Evolutionary conservation across 1,284 basidiomycete species (phyloP).

Genomic region (Ganoderma sinense): DNA sequence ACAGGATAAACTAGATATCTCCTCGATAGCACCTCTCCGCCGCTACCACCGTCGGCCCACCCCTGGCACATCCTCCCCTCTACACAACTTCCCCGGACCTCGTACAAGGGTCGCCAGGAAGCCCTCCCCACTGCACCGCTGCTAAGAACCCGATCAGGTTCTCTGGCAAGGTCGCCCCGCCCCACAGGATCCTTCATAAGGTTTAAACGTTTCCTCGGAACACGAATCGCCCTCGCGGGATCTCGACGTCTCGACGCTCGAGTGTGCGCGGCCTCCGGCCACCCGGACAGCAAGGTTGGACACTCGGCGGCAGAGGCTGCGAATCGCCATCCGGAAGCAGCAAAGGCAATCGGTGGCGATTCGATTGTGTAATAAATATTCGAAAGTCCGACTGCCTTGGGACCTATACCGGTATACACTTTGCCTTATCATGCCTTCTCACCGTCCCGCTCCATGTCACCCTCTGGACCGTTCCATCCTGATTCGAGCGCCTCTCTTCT

Average conservation of each 20-base stretch:
- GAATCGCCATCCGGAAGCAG: background rate
- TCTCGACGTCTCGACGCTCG: background rate
- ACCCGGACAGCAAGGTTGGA: constrained; percentile 8
- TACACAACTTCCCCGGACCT: background rate
- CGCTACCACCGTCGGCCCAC: background rate
- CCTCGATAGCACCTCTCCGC: constrained; percentile 13
- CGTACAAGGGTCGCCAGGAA: background rate
- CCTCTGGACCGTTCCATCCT: constrained; percentile 33
- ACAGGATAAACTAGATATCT: constrained; percentile 22
- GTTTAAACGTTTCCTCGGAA: constrained; percentile 5
- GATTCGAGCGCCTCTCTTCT: constrained; percentile 30
- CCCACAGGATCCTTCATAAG: constrained; percentile 4
- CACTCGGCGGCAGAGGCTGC: constrained; percentile 1
- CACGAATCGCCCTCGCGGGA: background rate
- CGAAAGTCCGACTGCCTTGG: constrained; percentile 39
- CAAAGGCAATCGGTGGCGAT: background rate
- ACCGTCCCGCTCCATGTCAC: constrained; percentile 31
- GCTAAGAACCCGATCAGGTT: background rate
- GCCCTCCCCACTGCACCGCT: background rate
- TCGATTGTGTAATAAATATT: constrained; percentile 22
- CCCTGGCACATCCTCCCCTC: background rate
- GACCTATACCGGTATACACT: constrained; percentile 41
- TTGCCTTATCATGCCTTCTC: constrained; percentile 40
- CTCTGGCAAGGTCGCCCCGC: constrained; percentile 1
- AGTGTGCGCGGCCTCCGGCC: constrained; percentile 4